Conservation (phyloP, 805 yeast genomes). For the Komagataella kurtzmanii region DNA sequence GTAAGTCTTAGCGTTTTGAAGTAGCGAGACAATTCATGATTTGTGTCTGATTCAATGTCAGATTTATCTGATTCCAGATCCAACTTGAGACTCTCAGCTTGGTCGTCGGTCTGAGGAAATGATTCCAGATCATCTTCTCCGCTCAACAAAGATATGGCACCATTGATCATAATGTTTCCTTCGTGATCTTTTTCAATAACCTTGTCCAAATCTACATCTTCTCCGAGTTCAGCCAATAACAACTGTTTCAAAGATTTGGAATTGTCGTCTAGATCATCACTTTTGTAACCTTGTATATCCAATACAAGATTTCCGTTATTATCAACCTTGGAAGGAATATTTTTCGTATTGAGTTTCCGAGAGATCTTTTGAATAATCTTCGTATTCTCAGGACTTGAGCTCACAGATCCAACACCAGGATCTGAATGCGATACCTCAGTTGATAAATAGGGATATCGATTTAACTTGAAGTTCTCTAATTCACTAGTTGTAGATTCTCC, state of each 20-base stretch:
- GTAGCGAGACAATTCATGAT: slow-evolving; percentile 16
- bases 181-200: slow-evolving; percentile 44
- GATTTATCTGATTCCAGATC: slow-evolving; percentile 7
- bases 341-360: slow-evolving; percentile 48
- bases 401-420: slow-evolving; percentile 4
- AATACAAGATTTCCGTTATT: slow-evolving; percentile 81
- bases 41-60: not conserved
- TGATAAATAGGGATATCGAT: not conserved
- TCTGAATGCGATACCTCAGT: slow-evolving; percentile 7
- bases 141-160: slow-evolving; percentile 7
- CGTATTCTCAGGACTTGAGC: not conserved
- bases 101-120: not conserved
- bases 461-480: not conserved
- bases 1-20: slow-evolving; percentile 86
- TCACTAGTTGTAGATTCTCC: slow-evolving; percentile 7
- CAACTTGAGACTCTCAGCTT: slow-evolving; percentile 5
- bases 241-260: slow-evolving; percentile 66
- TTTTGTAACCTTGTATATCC: slow-evolving; percentile 94
- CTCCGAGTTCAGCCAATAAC: slow-evolving; percentile 63
- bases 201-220: slow-evolving; percentile 28
- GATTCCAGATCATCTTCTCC: slow-evolving; percentile 1
- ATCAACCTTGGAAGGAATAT: slow-evolving; percentile 80
- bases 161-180: slow-evolving; percentile 49
- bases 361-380: slow-evolving; percentile 35
- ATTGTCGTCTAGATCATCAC: slow-evolving; percentile 65